Evolutionary conservation across 2,329 filamentous ascomycete species (phyloP), one percentile per base, ranked within the genome.

Genomic region (Arthrobotrys megalospora): DNA sequence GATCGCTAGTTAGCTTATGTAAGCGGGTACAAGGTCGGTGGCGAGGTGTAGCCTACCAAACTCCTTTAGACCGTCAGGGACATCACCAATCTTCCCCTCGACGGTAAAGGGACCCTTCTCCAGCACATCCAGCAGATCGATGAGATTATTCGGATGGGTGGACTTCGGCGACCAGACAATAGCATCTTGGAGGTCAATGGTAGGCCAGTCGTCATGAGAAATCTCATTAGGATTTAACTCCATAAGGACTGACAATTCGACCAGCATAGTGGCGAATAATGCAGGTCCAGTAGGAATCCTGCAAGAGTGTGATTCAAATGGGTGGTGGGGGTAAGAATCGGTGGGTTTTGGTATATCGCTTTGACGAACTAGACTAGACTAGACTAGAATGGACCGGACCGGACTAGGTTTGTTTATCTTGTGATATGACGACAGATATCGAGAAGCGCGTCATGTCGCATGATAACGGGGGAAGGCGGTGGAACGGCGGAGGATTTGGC

Each of bases 111-210:
- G 81, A 3, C 81, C 81, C n/a, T 77, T 60, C 19, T 81, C 80
- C n/a, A 75, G 55, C 12, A 82, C 80, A 38, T 82, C 78, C 28
- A 81, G 52, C 2, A 82, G 73, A 34, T 82, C 80, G 36, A 80
- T 80, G 10, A 81, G 67, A 2, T 55, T 32, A 21, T 72, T 65
- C 34, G 60, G 21, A n/a, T 68, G 75, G 24, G 24, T 63, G 11
- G 75, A 78, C 43, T 78, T 78, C 7, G 34, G 60, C 52, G 75
- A 78, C 47, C 62, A 68, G 34, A 78, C 75, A 24, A 60, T 48
- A 34, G 75, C 75, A 21, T 78, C 75, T 34, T 78, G 62, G 47
- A 78, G 75, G 36, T 78, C 67, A 52, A 55, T 36, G 53, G 75
- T 78, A 16, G 75, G 75, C 75, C 67, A 78, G 32, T 72, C 50